These are phyloP conservation scores for Spergularia bocconei DNA, from an alignment of 148 eudicot genomes.

Conservation along the genomic window DNA sequence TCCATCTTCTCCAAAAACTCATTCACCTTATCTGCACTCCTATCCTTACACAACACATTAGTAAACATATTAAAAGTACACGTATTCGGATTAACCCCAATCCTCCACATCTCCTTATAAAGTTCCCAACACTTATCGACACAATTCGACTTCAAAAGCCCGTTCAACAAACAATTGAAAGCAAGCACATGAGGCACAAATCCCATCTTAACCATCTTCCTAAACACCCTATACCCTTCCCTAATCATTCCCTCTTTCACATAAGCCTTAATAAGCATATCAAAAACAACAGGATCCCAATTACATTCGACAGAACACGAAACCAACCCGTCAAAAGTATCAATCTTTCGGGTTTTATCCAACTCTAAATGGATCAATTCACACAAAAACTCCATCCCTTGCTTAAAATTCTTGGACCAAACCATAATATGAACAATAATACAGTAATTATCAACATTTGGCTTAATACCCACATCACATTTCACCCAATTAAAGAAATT, in stretches of 20 bases:
- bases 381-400: constrained; percentile 52
- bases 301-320: constrained; percentile 56
- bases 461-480: constrained; percentile 51
- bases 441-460: constrained; percentile 49
- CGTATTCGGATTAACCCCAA: constrained; percentile 60
- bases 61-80: constrained; percentile 81
- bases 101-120: constrained; percentile 53
- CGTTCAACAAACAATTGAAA: constrained; percentile 63
- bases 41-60: constrained; percentile 59
- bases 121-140: constrained; percentile 69
- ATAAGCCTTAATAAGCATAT: constrained; percentile 80
- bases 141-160: constrained; percentile 50
- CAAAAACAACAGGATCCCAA: constrained; percentile 84
- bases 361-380: constrained; percentile 49
- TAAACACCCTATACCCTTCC: constrained; percentile 60
- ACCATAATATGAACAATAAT: constrained; percentile 62
- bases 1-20: constrained; percentile 86
- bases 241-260: constrained; percentile 49
- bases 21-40: constrained; percentile 56
- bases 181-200: constrained; percentile 62
- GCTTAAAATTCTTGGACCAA: constrained; percentile 50
- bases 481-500: constrained; percentile 76
- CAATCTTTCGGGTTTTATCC: constrained; percentile 23
- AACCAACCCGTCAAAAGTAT: constrained; percentile 51
- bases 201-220: constrained; percentile 54